Evolutionary conservation across 2,329 filamentous ascomycete genomes (phyloP), one percentile per base, ranked within the genome.

Genomic region (Penicillium sclerotigenum): DNA sequence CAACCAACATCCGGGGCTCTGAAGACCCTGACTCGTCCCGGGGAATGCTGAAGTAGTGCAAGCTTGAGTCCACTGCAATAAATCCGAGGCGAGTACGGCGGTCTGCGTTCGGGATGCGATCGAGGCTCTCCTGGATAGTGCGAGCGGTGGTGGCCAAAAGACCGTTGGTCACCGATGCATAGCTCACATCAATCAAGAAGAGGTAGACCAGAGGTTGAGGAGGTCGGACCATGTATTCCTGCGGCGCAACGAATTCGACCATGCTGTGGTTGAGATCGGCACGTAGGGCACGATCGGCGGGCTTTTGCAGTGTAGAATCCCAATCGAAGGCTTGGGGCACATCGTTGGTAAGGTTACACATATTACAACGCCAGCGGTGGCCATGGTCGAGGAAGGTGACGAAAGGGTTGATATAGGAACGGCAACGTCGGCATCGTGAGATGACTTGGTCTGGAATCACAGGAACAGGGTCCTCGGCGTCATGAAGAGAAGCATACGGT

Each of bases 291-390:
- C 94, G 82, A 73, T 99, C 93, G 48, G 95, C 87, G 50, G 86
- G 89, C 79, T 96, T 92, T 75, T 97, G 93, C 52, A 91, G 82
- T 42, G 90, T 88, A 33, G 91, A 87, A 75, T 99, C 94, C 94
- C 94, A 99, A 73, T 99, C 94, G 65, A 99, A 99, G 36, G 92
- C 92, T 76, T 99, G 94, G n/a, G 94, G 94, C 37, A 97, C 93
- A 67, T 99, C 94, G 73, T 99, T 99, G 65, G 92, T 97, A 62
- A 99, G 81, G 75, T 96, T 97, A 76, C 94, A 99, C 92, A 99
- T 97, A 78, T 99, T 99, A 80, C 94, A 99, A 70, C 93, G 88
- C 94, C 94, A 99, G 71, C 94, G 85, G 77, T 99, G 94, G 45
- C 94, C 94, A 71, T 97, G 91, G 68, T 99, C 94, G 59, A 99